Evolutionary conservation across 2,329 filamentous ascomycete genomes (phyloP), one percentile per base, ranked within the genome.

Genomic region (Ceratocystis harringtonii): DNA sequence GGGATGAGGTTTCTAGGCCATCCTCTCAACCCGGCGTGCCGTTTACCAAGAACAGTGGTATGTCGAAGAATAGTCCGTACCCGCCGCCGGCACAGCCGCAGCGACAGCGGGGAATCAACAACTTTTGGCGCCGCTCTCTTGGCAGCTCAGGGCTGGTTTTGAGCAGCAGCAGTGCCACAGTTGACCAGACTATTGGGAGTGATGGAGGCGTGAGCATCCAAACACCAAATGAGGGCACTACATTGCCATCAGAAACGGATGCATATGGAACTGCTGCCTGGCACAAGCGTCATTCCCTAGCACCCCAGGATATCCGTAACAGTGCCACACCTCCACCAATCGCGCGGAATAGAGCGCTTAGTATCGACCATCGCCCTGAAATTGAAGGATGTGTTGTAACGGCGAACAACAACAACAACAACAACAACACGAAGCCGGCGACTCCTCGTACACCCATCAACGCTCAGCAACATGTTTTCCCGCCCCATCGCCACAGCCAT

Each of bases 251-350:
- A 66, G 70, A 67, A 48, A 70, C 70, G 36, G 65, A 69, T 5
- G 64, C 69, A 0, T 75, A 77, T 63, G 78, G 77, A 5, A 70
- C 76, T 44, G 78, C 74, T 7, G 78, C 74, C 7, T 78, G 74
- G 75, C 74, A 72, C 63, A 72, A 76, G 17, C 72, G 69, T 15
- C 72, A 74, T 2, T 66, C 72, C 0, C 66, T 69, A 0, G 64
- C 50, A 5, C 44, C 36, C n/a, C 77, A 78, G 0, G 78, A 80
- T 3, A 78, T 80, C 8, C 71, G 76, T 3, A 71, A 74, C 1
- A 78, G 81, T 36, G 79, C 80, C 0, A 84, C 81, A 6, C 81
- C 81, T 2, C 81, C 81, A 3, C 81, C 81, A 1, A 84, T 84
- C 62, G 72, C 79, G 74, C 76, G 81, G 17, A 80, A 78, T 62